Evolutionary conservation across 164 flowering plant species (phyloP), one percentile per base, ranked within the genome.

Genomic region (Saururus chinensis): DNA sequence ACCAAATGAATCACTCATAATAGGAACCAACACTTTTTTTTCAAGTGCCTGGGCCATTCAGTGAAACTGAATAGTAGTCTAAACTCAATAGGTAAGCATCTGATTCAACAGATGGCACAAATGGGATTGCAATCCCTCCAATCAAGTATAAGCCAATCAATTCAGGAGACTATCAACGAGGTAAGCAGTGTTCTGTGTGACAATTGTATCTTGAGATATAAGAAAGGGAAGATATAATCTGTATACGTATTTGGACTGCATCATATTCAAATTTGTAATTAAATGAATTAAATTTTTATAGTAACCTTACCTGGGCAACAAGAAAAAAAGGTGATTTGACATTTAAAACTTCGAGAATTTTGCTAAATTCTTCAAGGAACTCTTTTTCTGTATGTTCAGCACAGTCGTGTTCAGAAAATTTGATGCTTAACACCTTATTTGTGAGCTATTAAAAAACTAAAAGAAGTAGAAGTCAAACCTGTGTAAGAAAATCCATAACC

Each of bases 401-500:
- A 45, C 2, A 45, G 14, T 13, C 49, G 11, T 45, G 14, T 45
- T 72, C 49, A 70, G 59, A 64, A 70, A 11, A 19, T 40, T 40
- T 53, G 55, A 53, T 30, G 25, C 57, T 37, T 35, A 51, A 20
- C 49, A 12, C 49, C 49, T 45, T 13, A 45, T 12, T 17, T 45
- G 17, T 45, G 14, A 55, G 23, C 56, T 53, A 9, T 11, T 23
- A 1, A 14, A n/a, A 12, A 55, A 1, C 37, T 23, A 23, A 55
- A 55, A 24, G 58, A 55, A 55, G 58, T 12, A 24, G 30, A 55
- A 23, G 21, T 14, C 58, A 68, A 66, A 88, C 98, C 98, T 71
- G 96, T 93, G 69, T 89, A 88, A 57, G 84, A 64, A 72, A 88
- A 93, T 56, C 87, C 98, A 78, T 89, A 93, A 73, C 96, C 96